Percentiles rank a stretch among this genome's conserved stretches.
Conservation (phyloP, 1,139 yeast genomes). For the Spencermartinsiella ligniputridi region DNA sequence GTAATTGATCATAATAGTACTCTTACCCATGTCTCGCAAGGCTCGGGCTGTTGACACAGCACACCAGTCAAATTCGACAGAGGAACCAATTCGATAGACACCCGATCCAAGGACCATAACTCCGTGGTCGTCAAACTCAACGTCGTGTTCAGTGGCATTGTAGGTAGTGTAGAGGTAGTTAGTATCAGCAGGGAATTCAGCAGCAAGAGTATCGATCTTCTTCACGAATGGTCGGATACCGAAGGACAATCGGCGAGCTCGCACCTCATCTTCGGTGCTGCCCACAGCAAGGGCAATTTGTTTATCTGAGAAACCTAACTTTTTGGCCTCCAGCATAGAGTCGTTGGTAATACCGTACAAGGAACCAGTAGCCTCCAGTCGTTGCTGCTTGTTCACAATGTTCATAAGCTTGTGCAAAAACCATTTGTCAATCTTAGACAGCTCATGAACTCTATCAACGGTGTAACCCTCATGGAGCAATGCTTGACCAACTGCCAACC, state of each 20-base stretch:
- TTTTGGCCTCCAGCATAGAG: slow-evolving; percentile 74
- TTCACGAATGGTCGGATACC: slow-evolving; percentile 91
- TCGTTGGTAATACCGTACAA: slow-evolving; percentile 60
- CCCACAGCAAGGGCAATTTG: slow-evolving; percentile 80
- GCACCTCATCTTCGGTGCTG: slow-evolving; percentile 69
- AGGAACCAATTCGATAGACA: slow-evolving; percentile 96
- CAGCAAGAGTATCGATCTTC: slow-evolving; percentile 95
- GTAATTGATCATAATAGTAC: slow-evolving; percentile 94
- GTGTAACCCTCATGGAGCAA: slow-evolving; percentile 82
- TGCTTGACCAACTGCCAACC: slow-evolving; percentile 98
- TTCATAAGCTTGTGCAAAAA: slow-evolving; percentile 87
- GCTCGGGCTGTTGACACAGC: slow-evolving; percentile 97
- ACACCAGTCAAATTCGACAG: slow-evolving; percentile 99
- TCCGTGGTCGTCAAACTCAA: slow-evolving; percentile 82
- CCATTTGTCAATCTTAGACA: slow-evolving; percentile 94
- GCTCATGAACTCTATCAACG: slow-evolving; percentile 85
- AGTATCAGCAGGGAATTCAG: slow-evolving; percentile 97
- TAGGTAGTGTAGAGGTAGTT: slow-evolving; percentile 95
- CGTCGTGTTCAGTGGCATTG: slow-evolving; percentile 84
- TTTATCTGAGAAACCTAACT: slow-evolving; percentile 90
- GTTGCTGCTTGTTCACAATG: slow-evolving; percentile 82
- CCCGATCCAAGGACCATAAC: slow-evolving; percentile 96
- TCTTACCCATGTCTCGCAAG: slow-evolving; percentile 77
- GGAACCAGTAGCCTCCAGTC: slow-evolving; percentile 61
- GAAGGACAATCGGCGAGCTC: slow-evolving; percentile 68